Conservation (phyloP, 495 filamentous ascomycete genomes). For the Aspergillus sclerotioniger region DNA sequence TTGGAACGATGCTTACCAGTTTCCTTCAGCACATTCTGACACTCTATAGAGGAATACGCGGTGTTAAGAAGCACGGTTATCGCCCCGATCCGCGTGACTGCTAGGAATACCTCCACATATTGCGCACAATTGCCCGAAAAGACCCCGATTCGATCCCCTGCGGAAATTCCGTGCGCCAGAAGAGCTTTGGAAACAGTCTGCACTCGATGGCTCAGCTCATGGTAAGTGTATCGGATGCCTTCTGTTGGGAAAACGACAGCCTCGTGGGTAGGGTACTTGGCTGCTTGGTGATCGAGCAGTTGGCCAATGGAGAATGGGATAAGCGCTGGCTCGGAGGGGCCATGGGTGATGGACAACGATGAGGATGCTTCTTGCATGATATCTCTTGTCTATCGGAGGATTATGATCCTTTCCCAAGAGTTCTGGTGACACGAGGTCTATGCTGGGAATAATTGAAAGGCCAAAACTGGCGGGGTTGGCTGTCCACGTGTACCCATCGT, state of each 20-base stretch:
- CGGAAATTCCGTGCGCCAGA: not conserved
- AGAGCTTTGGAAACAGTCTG: not conserved
- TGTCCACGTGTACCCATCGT: too few relatives aligned
- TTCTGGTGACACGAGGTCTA: too few relatives aligned
- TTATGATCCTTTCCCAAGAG: too few relatives aligned
- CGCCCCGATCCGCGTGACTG: conserved; percentile 51
- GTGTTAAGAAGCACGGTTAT: conserved; percentile 57
- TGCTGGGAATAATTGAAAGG: too few relatives aligned
- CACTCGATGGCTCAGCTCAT: not conserved
- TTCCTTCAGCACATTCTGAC: not conserved
- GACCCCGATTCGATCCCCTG: conserved; percentile 20
- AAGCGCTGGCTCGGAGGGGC: not conserved
- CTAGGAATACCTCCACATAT: conserved; percentile 56
- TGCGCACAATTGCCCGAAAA: conserved; percentile 58
- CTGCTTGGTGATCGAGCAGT: not conserved
- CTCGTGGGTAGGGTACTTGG: not conserved
- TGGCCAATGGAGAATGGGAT: not conserved
- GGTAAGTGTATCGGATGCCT: not conserved
- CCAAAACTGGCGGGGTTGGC: too few relatives aligned
- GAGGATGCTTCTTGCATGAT: too few relatives aligned
- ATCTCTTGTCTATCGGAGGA: too few relatives aligned
- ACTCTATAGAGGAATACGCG: conserved; percentile 43
- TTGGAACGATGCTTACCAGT: not conserved
- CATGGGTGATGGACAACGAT: not conserved
- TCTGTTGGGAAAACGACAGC: not conserved